Evolutionary conservation across 768 basidiomycete genomes (phyloP).

Genomic region (Lactifluus hygrophoroides): DNA sequence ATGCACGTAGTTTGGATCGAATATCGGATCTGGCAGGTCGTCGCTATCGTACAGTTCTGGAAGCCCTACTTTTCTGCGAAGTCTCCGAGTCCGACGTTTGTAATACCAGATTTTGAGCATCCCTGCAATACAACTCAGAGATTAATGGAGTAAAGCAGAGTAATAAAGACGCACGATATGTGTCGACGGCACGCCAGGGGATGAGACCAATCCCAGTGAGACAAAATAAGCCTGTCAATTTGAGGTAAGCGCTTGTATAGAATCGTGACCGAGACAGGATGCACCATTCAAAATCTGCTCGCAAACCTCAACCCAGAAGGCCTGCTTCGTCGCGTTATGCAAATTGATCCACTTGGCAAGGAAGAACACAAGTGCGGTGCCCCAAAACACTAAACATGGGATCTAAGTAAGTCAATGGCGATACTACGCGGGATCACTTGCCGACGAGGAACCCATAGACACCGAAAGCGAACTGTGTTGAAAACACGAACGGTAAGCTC

Average conservation of each 20-base stretch:
- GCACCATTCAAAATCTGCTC: slow-evolving; percentile 71
- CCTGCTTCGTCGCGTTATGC: slow-evolving; percentile 58
- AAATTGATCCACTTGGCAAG: slow-evolving; percentile 60
- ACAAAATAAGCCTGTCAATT: slow-evolving; percentile 56
- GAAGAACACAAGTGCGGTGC: slow-evolving; percentile 73
- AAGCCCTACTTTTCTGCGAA: slow-evolving; percentile 54
- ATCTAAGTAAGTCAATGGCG: neutral
- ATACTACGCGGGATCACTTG: slow-evolving; percentile 25
- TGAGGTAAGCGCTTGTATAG: neutral
- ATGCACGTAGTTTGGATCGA: slow-evolving; percentile 62
- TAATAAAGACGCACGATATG: slow-evolving; percentile 44
- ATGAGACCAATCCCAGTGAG: slow-evolving; percentile 73
- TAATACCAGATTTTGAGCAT: slow-evolving; percentile 68
- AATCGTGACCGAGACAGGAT: neutral
- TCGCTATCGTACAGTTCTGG: slow-evolving; percentile 65
- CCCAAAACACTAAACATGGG: slow-evolving; percentile 62
- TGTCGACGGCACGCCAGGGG: slow-evolving; percentile 66
- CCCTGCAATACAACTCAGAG: slow-evolving; percentile 33
- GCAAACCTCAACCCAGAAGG: slow-evolving; percentile 74
- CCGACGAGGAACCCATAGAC: slow-evolving; percentile 74
- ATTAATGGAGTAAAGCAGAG: neutral
- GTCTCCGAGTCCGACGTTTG: slow-evolving; percentile 48
- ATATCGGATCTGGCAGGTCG: slow-evolving; percentile 72
- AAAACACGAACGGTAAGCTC: neutral
- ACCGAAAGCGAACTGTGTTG: slow-evolving; percentile 45